These are phyloP conservation scores for Rhizopogon sp. DNA, from an alignment of 768 basidiomycete species.

Conservation along the genomic window DNA sequence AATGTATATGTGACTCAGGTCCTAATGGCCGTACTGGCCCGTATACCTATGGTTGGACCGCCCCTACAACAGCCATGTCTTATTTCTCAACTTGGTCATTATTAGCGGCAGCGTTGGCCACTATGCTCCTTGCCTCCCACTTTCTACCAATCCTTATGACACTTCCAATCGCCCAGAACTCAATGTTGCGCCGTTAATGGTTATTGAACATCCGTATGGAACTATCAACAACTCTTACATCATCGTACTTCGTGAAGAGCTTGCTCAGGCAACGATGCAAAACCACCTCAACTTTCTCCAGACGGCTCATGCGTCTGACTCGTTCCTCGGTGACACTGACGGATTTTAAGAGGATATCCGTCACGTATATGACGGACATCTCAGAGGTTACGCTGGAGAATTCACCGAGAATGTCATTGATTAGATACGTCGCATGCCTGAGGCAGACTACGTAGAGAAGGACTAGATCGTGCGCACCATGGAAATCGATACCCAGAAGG, in stretches of 20 bases:
- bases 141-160: slow-evolving; percentile 37
- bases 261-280: slow-evolving; percentile 50
- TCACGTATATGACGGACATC: slow-evolving; percentile 73
- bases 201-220: slow-evolving; percentile 59
- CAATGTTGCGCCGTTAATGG: slow-evolving; percentile 55
- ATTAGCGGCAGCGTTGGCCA: slow-evolving; percentile 33
- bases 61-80: slow-evolving; percentile 20
- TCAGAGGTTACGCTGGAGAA: slow-evolving; percentile 77
- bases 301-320: slow-evolving; percentile 49
- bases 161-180: slow-evolving; percentile 38
- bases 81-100: slow-evolving; percentile 28
- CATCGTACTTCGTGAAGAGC: slow-evolving; percentile 75
- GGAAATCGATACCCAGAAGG: slow-evolving; percentile 41
- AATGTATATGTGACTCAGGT: too few relatives aligned
- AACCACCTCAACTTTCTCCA: slow-evolving; percentile 81
- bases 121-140: slow-evolving; percentile 34
- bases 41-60: too few relatives aligned
- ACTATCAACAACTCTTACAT: slow-evolving; percentile 92
- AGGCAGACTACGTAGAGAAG: slow-evolving; percentile 88
- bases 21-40: too few relatives aligned
- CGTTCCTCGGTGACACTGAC: slow-evolving; percentile 40
- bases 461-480: slow-evolving; percentile 89
- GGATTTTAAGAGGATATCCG: slow-evolving; percentile 45
- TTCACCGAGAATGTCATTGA: slow-evolving; percentile 71
- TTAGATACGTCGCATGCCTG: slow-evolving; percentile 74